Evolutionary conservation across 2,329 filamentous ascomycete genomes (phyloP).

Genomic region (Coniella vitis): DNA sequence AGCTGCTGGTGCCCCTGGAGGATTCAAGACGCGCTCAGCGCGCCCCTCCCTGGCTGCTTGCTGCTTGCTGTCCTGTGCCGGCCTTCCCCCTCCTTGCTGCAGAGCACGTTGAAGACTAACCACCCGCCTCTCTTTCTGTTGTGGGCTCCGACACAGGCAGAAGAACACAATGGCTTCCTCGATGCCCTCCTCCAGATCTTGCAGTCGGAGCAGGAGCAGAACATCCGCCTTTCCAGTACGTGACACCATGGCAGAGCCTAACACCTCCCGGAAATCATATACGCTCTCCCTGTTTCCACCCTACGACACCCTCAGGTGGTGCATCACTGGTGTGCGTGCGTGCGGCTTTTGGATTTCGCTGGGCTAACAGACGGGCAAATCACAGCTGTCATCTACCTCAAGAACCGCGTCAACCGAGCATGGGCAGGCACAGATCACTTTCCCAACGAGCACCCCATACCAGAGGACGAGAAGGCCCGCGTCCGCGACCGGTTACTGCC

Average conservation of each 20-base stretch:
- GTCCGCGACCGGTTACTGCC: slow-evolving; percentile 86
- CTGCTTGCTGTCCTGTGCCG: neutral
- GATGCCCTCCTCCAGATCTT: slow-evolving; percentile 87
- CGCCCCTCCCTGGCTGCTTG: neutral
- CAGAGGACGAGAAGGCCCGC: slow-evolving; percentile 80
- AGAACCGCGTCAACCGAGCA: slow-evolving; percentile 90
- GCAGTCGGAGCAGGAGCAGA: slow-evolving; percentile 77
- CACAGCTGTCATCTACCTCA: slow-evolving; percentile 90
- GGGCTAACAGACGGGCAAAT: slow-evolving; percentile 14
- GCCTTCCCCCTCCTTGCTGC: slow-evolving; percentile 9
- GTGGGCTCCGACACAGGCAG: slow-evolving; percentile 53
- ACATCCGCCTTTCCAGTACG: slow-evolving; percentile 83
- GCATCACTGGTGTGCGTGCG: neutral
- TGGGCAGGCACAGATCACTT: slow-evolving; percentile 77
- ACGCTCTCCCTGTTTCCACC: neutral
- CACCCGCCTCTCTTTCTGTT: slow-evolving; percentile 9
- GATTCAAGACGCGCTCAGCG: neutral
- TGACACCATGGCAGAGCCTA: slow-evolving; percentile 25
- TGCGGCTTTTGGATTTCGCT: neutral
- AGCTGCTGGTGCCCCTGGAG: too few relatives aligned
- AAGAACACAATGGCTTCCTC: slow-evolving; percentile 83
- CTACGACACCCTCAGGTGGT: neutral
- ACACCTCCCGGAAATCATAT: slow-evolving; percentile 11
- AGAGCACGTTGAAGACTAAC: slow-evolving; percentile 17
- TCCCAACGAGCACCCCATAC: slow-evolving; percentile 65